Percentiles rank a stretch among this genome's conserved stretches.
Evolutionary conservation across 2,329 filamentous ascomycete genomes (phyloP).

Genomic region (Lomentospora prolificans): DNA sequence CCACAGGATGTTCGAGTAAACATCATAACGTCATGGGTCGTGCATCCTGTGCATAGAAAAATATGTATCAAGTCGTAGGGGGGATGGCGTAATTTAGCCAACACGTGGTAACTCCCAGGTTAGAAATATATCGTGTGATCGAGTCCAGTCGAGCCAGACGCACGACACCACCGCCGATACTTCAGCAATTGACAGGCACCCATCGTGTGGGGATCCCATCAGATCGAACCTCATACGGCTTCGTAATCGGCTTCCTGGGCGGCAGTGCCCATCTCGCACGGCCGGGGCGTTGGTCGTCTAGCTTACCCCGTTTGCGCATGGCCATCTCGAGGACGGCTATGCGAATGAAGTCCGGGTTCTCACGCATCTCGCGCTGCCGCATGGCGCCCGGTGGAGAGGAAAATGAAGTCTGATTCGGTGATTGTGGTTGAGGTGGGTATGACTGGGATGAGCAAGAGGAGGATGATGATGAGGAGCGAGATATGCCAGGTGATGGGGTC

Average conservation of each 20-base stretch:
- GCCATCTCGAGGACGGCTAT: constrained; percentile 65
- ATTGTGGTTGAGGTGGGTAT: constrained; percentile 21
- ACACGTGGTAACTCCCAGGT: neutral
- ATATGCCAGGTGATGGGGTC: constrained; percentile 16
- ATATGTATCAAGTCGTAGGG: neutral
- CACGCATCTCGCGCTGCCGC: constrained; percentile 57
- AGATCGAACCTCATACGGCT: constrained; percentile 44
- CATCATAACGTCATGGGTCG: neutral
- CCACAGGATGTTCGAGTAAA: too few species aligned
- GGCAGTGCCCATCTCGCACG: constrained; percentile 60
- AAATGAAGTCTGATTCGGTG: constrained; percentile 14
- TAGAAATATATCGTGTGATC: neutral
- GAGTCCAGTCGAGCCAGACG: neutral
- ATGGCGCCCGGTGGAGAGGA: constrained; percentile 29
- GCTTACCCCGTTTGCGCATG: constrained; percentile 57
- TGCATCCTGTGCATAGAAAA: neutral
- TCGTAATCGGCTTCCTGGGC: constrained; percentile 43
- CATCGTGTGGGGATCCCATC: constrained; percentile 52
- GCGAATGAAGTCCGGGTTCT: constrained; percentile 62
- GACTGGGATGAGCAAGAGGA: constrained; percentile 20
- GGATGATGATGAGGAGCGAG: constrained; percentile 11
- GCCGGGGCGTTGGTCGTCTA: constrained; percentile 56
- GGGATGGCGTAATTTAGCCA: neutral
- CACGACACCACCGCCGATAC: too few species aligned
- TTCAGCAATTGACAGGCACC: constrained; percentile 28